These are phyloP conservation scores for Glycine latifolia DNA, from an alignment of 306 rosid genomes.

Conservation along the genomic window DNA sequence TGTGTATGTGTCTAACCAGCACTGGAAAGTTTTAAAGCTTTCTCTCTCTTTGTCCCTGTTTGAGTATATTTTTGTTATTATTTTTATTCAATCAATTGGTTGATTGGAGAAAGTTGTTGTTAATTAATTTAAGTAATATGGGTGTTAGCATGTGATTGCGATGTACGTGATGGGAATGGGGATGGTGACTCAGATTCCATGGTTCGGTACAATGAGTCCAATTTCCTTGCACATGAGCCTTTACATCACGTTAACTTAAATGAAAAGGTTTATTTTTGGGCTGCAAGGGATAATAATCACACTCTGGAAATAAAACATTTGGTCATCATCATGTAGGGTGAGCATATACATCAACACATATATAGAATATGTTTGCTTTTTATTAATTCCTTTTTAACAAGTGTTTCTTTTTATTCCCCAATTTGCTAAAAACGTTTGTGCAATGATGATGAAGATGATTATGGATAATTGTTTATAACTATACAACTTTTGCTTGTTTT, in stretches of 20 bases:
- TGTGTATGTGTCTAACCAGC: slow-evolving; percentile 34
- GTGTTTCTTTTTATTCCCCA: slow-evolving; percentile 21
- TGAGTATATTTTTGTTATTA: background rate
- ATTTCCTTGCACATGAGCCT: slow-evolving; percentile 34
- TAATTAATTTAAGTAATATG: slow-evolving; percentile 16
- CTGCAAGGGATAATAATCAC: slow-evolving; percentile 47
- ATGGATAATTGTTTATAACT: background rate
- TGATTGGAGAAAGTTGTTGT: background rate
- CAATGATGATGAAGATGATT: slow-evolving; percentile 20
- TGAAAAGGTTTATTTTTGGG: slow-evolving; percentile 35
- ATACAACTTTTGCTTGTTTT: background rate
- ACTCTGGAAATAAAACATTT: slow-evolving; percentile 41
- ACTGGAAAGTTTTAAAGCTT: background rate
- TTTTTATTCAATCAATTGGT: slow-evolving; percentile 16
- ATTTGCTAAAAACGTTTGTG: slow-evolving; percentile 18
- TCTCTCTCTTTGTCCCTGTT: background rate
- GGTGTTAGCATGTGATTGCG: slow-evolving; percentile 37
- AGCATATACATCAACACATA: slow-evolving; percentile 15
- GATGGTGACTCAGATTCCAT: slow-evolving; percentile 60
- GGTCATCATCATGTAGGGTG: slow-evolving; percentile 50
- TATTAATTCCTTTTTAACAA: background rate
- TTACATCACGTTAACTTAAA: slow-evolving; percentile 23
- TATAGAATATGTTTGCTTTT: background rate
- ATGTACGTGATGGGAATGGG: slow-evolving; percentile 40
- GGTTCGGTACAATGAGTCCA: slow-evolving; percentile 41